phyloP scores from a whole-genome alignment of 2,329 filamentous ascomycete genomes.

The Fusarium ambrosium region DNA sequence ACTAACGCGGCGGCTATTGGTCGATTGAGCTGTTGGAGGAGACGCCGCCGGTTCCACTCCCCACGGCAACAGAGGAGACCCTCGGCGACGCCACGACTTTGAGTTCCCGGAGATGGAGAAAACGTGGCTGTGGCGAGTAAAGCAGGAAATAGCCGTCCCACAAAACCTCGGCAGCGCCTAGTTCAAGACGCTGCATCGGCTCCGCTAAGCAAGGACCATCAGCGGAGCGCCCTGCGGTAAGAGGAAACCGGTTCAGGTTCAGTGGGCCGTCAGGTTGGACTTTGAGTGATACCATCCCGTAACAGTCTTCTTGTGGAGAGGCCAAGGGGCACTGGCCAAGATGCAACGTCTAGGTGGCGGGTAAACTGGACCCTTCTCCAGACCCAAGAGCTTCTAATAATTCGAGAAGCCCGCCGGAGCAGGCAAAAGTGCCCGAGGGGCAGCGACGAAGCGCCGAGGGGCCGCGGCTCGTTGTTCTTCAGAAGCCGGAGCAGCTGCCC shows the following conservation, averaged over 20 bases:
- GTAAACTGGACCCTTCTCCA: constrained; percentile 15
- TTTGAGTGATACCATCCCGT: constrained; percentile 1
- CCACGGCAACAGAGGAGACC: constrained; percentile 18
- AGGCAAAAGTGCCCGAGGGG: constrained; percentile 1
- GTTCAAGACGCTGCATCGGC: constrained; percentile 11
- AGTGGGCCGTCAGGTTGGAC: not conserved
- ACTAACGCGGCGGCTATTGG: constrained; percentile 1
- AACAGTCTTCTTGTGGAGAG: constrained; percentile 11
- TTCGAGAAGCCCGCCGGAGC: constrained; percentile 31
- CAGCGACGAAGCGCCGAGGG: constrained; percentile 27
- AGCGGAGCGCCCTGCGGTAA: constrained; percentile 39
- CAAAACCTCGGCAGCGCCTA: constrained; percentile 31
- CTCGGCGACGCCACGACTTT: constrained; percentile 35
- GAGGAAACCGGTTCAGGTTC: constrained; percentile 21
- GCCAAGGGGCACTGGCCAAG: constrained; percentile 30
- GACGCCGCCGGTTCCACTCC: constrained; percentile 13
- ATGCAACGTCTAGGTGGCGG: constrained; percentile 24
- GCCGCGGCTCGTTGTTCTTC: constrained; percentile 10
- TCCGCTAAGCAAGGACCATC: constrained; percentile 9
- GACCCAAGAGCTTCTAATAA: constrained; percentile 27
- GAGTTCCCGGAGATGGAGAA: constrained; percentile 24
- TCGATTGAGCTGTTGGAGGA: constrained; percentile 12
- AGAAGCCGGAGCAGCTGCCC: constrained; percentile 8
- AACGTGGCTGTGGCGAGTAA: constrained; percentile 44
- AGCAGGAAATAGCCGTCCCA: constrained; percentile 11